Evolutionary conservation across 768 basidiomycete species (phyloP).

Genomic region (Amanita thiersii): DNA sequence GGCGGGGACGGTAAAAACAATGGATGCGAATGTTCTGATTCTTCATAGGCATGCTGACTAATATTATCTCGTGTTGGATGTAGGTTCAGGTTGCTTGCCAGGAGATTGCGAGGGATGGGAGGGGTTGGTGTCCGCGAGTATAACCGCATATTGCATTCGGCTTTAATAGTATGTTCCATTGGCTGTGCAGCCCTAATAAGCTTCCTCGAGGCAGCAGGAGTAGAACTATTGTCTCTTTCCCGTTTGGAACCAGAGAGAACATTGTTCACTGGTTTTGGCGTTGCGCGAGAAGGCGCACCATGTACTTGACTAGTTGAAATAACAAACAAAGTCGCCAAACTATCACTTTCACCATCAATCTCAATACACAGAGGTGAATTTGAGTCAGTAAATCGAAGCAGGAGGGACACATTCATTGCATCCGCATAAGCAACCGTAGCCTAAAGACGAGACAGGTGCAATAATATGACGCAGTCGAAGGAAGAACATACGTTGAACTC

Average conservation of each 20-base stretch:
- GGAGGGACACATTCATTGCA: conserved; percentile 52
- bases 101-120: conserved; percentile 7
- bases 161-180: conserved; percentile 12
- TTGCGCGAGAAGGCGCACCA: conserved; percentile 21
- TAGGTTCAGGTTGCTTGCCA: neutral
- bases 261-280: conserved; percentile 17
- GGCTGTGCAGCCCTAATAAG: conserved; percentile 44
- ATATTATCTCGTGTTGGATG: neutral
- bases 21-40: neutral
- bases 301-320: conserved; percentile 68
- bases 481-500: conserved; percentile 63
- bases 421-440: conserved; percentile 79
- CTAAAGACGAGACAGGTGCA: conserved; percentile 27
- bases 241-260: conserved; percentile 28
- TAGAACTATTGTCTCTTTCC: conserved; percentile 32
- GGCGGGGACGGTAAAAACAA: conserved; percentile 6
- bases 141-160: conserved; percentile 15
- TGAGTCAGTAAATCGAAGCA: conserved; percentile 71
- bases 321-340: conserved; percentile 59
- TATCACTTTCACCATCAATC: conserved; percentile 50
- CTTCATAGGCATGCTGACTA: neutral
- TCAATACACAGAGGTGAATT: conserved; percentile 71
- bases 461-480: neutral
- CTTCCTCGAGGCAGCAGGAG: conserved; percentile 39
- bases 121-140: conserved; percentile 20